Evolutionary conservation across 306 rosid species (phyloP).

Genomic region (Psophocarpus tetragonolobus): DNA sequence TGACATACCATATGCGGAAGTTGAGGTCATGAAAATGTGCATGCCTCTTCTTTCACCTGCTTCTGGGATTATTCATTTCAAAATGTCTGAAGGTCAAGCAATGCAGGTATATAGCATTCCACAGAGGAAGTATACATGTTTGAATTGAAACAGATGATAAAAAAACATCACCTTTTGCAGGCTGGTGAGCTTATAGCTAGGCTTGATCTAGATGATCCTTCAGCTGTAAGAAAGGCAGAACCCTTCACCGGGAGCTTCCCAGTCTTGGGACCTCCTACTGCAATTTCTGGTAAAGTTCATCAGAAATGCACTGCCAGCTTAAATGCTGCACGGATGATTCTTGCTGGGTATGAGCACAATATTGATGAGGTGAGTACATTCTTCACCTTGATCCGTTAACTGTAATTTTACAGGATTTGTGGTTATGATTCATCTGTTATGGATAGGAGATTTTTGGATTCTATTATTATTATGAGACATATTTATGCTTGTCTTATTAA

Average conservation of each 20-base stretch:
- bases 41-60: constrained; percentile 99
- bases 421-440: neutral
- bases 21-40: constrained; percentile 99
- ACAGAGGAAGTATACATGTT: constrained; percentile 5
- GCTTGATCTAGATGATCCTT: constrained; percentile 96
- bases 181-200: constrained; percentile 95
- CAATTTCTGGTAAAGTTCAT: constrained; percentile 93
- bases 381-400: constrained; percentile 16
- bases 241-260: constrained; percentile 91
- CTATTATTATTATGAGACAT: constrained; percentile 4
- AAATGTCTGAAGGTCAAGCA: constrained; percentile 96
- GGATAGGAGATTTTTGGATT: constrained; percentile 5
- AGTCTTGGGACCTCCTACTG: constrained; percentile 84
- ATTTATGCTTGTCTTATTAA: constrained; percentile 27
- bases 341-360: constrained; percentile 93
- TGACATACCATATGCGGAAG: constrained; percentile 94
- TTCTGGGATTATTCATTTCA: constrained; percentile 86
- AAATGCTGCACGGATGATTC: constrained; percentile 88
- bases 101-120: constrained; percentile 76
- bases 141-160: constrained; percentile 18
- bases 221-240: constrained; percentile 93
- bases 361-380: constrained; percentile 76
- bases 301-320: constrained; percentile 93
- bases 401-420: neutral
- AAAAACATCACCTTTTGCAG: constrained; percentile 42